Evolutionary conservation across 1,284 basidiomycete species (phyloP).

Genomic region (Sphagnurus paluster): DNA sequence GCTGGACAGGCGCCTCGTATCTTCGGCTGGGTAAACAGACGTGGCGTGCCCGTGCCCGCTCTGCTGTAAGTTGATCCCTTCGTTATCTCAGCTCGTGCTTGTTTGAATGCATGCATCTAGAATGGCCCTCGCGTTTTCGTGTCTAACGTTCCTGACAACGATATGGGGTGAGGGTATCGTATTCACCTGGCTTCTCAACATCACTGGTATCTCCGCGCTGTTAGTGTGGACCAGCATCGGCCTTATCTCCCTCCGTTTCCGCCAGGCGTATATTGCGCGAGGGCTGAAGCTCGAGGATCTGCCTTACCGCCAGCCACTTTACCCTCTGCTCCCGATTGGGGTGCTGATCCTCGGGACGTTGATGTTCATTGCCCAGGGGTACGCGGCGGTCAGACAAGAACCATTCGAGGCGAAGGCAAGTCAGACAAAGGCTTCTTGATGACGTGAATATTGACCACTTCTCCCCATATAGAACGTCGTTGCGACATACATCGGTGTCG

Average conservation of each 20-base stretch:
- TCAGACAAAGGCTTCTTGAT: not conserved
- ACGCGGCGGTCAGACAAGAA: constrained; percentile 36
- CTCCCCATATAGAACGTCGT: constrained; percentile 26
- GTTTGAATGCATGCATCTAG: constrained; percentile 23
- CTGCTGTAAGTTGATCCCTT: constrained; percentile 37
- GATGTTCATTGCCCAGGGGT: constrained; percentile 54
- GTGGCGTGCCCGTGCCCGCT: constrained; percentile 63
- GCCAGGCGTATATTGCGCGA: constrained; percentile 43
- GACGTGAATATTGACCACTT: not conserved
- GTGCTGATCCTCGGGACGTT: constrained; percentile 43
- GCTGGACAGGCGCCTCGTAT: constrained; percentile 47
- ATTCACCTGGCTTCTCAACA: constrained; percentile 63
- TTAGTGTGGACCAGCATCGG: constrained; percentile 66
- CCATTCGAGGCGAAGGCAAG: constrained; percentile 29
- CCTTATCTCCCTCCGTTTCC: constrained; percentile 51
- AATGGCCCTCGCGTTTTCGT: constrained; percentile 44
- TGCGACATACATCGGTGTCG: constrained; percentile 34
- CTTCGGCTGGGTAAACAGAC: constrained; percentile 53
- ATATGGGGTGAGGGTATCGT: constrained; percentile 56
- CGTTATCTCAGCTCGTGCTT: not conserved
- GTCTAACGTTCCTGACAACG: constrained; percentile 51
- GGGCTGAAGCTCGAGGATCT: constrained; percentile 40
- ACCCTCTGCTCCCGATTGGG: constrained; percentile 44
- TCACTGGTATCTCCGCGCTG: constrained; percentile 70
- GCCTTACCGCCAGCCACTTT: constrained; percentile 49